Base-by-base conservation (phyloP, 371 early-diverging fungal genomes). In the Actinomucor elegans region DNA sequence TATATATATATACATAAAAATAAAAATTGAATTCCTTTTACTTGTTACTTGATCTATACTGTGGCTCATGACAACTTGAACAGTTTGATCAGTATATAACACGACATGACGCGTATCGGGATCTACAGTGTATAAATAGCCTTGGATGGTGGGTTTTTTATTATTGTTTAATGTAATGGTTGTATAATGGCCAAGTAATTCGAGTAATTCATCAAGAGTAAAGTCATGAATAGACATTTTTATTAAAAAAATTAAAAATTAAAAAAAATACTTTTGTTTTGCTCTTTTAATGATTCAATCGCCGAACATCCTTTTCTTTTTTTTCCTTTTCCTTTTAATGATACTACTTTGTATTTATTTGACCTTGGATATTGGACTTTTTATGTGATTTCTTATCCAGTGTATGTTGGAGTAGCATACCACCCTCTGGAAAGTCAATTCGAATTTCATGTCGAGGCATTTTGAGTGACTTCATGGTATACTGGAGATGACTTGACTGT, bases 401-500 rank as follows among this genome's bases (percentile, higher is more conserved):
- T 66, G 4, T 87, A 84, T 54, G 68, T 84, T 18, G 42, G 66
- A 4, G 61, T 85, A 2, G 83, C 87, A 2, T 74, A 81, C n/a
- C 61, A 66, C 2, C 80, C 74, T 45, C 21, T 87, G 86, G 83
- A 90, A 90, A 58, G 74, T 77, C 12, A 77, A 80, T 38, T 56
- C 65, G 5, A 88, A 89, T 52, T 73, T 81, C 17, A 64, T 79
- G 5, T 80, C 81, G 14, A 72, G 86, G 20, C 86, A 85, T 43
- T 88, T n/a, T 80, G 61, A 83, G 83, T 53, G 87, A 89, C 59
- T 17, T 81, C 6, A 57, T 84, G n/a, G n/a, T n/a, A n/a, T n/a
- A n/a, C n/a, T n/a, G n/a, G n/a, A n/a, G n/a, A n/a, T n/a, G n/a
- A n/a, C n/a, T n/a, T n/a, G n/a, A n/a, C n/a, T n/a, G n/a, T n/a